Conservation (phyloP, 1,139 yeast genomes). For the Debaryomycetaceae sp. region DNA sequence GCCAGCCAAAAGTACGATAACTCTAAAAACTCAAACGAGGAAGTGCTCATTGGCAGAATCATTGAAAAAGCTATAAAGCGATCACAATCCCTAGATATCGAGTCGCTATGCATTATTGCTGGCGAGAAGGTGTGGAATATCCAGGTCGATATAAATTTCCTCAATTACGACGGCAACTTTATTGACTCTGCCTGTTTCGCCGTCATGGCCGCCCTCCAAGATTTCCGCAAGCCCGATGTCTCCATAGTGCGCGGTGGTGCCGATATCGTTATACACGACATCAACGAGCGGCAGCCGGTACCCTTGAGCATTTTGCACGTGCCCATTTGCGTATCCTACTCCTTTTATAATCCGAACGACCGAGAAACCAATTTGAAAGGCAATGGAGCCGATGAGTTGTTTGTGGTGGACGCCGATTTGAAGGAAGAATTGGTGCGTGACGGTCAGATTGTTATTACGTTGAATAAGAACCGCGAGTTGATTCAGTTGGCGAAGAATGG, state of each 20-base stretch:
- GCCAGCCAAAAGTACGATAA: slow-evolving; percentile 78
- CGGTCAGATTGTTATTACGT: slow-evolving; percentile 73
- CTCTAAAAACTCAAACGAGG: slow-evolving; percentile 64
- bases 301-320: slow-evolving; percentile 77
- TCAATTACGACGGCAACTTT: slow-evolving; percentile 86
- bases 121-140: slow-evolving; percentile 88
- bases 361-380: slow-evolving; percentile 63
- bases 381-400: slow-evolving; percentile 45
- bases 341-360: slow-evolving; percentile 62
- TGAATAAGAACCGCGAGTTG: slow-evolving; percentile 81
- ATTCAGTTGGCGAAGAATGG: slow-evolving; percentile 89
- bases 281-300: slow-evolving; percentile 78
- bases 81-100: slow-evolving; percentile 84
- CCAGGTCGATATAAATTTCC: slow-evolving; percentile 79
- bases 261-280: slow-evolving; percentile 57
- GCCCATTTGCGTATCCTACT: slow-evolving; percentile 86
- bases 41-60: slow-evolving; percentile 63
- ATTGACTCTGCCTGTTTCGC: slow-evolving; percentile 88
- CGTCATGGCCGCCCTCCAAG: slow-evolving; percentile 76
- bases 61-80: slow-evolving; percentile 87
- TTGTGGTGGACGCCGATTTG: slow-evolving; percentile 65
- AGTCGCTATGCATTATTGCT: slow-evolving; percentile 80
- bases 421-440: slow-evolving; percentile 70
- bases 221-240: slow-evolving; percentile 76
- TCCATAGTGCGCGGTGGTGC: slow-evolving; percentile 34